These are phyloP conservation scores for Citrus trifoliata DNA, from an alignment of 345 rosid species.

Conservation along the genomic window DNA sequence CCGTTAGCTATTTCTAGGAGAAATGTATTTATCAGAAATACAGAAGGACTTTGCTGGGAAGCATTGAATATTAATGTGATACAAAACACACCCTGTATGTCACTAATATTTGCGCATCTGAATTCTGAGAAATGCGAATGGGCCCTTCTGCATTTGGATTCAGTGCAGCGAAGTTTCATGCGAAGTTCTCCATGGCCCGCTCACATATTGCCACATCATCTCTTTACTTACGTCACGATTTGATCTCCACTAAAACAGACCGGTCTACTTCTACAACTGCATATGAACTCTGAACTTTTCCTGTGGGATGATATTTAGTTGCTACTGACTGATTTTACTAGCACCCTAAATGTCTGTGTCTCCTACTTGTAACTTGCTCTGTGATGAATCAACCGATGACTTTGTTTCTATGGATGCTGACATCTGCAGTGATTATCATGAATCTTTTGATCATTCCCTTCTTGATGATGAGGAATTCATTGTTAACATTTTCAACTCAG, in stretches of 20 bases:
- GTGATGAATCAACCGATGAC: slow-evolving; percentile 28
- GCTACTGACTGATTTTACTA: neutral
- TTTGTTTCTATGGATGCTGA: slow-evolving; percentile 9
- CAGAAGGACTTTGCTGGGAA: neutral
- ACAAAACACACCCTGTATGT: neutral
- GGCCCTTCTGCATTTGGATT: slow-evolving; percentile 15
- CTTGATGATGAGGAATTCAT: slow-evolving; percentile 20
- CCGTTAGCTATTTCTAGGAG: no score
- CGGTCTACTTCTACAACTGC: neutral
- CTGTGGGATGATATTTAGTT: neutral
- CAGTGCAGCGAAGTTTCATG: slow-evolving; percentile 30
- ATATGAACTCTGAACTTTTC: neutral
- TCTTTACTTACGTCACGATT: neutral
- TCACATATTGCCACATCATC: neutral
- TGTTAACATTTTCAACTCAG: slow-evolving; percentile 19
- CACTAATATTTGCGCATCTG: neutral
- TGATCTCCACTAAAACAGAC: neutral
- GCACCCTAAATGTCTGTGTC: slow-evolving; percentile 25
- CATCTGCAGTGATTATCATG: neutral
- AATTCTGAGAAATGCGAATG: neutral
- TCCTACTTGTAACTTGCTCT: slow-evolving; percentile 21
- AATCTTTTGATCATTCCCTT: neutral
- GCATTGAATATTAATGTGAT: neutral
- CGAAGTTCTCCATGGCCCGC: neutral
- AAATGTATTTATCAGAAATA: no score